Evolutionary conservation across 257 asterid species (phyloP).

Genomic region (Jaltomata sinuosa): DNA sequence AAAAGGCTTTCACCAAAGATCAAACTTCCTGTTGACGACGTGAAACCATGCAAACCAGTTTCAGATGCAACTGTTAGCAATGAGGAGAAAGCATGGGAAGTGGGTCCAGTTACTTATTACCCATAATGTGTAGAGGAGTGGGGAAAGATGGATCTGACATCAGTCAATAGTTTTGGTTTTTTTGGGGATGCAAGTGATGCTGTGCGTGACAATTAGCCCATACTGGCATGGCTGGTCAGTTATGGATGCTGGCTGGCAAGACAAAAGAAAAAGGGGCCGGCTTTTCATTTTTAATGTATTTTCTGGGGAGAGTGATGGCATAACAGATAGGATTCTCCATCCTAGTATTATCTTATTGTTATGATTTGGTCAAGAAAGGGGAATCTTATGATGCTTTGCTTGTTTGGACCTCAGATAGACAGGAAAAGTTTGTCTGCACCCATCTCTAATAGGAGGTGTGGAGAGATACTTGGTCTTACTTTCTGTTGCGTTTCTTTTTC

Average conservation of each 20-base stretch:
- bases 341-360: conserved; percentile 20
- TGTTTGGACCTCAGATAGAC: conserved; percentile 13
- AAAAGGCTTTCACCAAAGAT: conserved; percentile 78
- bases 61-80: conserved; percentile 39
- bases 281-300: conserved; percentile 15
- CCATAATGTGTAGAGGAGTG: conserved; percentile 7
- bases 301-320: conserved; percentile 13
- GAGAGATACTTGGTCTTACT: conserved; percentile 1
- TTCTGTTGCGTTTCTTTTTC: conserved; percentile 1
- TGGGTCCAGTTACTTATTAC: conserved; percentile 33
- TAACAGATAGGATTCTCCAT: conserved; percentile 12
- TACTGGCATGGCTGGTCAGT: conserved; percentile 14
- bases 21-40: conserved; percentile 48
- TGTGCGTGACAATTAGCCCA: conserved; percentile 8
- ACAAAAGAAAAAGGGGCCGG: conserved; percentile 5
- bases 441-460: conserved; percentile 10
- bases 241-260: conserved; percentile 17
- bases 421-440: conserved; percentile 6
- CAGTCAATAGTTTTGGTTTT: conserved; percentile 22
- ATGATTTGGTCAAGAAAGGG: conserved; percentile 3
- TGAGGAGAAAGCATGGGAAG: conserved; percentile 59
- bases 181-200: conserved; percentile 8
- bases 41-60: conserved; percentile 30
- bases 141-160: conserved; percentile 18
- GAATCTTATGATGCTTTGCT: conserved; percentile 22